A percentile compares a stretch with the other conserved stretches of the same genome.
Evolutionary conservation across 495 filamentous ascomycete genomes (phyloP).

Genomic region (Halenospora varia): DNA sequence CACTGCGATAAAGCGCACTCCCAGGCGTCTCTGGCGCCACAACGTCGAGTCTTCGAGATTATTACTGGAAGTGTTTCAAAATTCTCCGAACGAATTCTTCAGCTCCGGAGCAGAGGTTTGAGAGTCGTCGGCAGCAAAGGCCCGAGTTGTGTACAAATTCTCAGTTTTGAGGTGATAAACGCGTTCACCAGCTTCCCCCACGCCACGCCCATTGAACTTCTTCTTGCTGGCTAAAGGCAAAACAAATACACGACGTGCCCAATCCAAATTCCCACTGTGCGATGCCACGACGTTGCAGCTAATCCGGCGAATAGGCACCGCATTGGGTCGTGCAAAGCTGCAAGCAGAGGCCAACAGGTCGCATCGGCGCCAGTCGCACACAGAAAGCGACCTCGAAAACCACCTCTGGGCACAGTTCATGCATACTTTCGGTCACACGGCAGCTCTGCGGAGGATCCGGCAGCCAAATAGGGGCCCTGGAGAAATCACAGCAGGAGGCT

Average conservation of each 20-base stretch:
- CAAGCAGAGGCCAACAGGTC: not conserved
- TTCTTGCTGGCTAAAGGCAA: conserved; percentile 1
- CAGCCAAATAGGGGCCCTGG: too few relatives aligned
- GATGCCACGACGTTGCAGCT: conserved; percentile 11
- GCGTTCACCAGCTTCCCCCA: too few relatives aligned
- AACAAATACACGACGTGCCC: conserved; percentile 12
- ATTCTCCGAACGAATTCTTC: not conserved
- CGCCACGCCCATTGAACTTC: not conserved
- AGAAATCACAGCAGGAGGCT: too few relatives aligned
- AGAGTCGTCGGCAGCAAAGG: not conserved
- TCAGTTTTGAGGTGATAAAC: too few relatives aligned
- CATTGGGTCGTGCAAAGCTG: not conserved
- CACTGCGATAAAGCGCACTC: conserved; percentile 11
- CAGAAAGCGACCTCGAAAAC: too few relatives aligned
- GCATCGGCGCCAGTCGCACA: not conserved
- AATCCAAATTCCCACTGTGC: conserved; percentile 14
- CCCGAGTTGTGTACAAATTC: not conserved
- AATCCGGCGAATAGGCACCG: not conserved
- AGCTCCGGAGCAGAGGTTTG: not conserved
- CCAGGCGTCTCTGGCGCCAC: not conserved
- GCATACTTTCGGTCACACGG: not conserved
- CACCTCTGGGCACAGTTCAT: too few relatives aligned
- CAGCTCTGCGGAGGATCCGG: too few relatives aligned
- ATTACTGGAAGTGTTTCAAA: conserved; percentile 13
- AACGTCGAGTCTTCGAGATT: conserved; percentile 1